Percentiles rank a stretch among this genome's conserved stretches.
Conservation (phyloP, 73 alveolate genomes). For the Paramecium primaurelia region DNA sequence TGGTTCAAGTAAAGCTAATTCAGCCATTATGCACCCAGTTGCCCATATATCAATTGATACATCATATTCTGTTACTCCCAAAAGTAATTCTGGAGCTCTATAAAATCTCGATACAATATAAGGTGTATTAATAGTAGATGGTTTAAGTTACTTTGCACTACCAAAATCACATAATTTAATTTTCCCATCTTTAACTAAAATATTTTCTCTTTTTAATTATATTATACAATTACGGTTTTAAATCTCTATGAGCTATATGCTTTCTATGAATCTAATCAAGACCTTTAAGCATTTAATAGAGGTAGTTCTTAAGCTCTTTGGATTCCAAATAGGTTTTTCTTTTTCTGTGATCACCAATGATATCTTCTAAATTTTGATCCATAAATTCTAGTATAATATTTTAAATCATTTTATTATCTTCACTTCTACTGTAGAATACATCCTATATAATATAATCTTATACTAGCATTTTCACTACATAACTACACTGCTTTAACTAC, state of each 20-base stretch:
- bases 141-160: constrained; percentile 68
- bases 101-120: constrained; percentile 77
- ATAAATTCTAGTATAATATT: constrained; percentile 90
- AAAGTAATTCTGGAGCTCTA: constrained; percentile 89
- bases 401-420: constrained; percentile 86
- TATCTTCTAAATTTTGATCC: constrained; percentile 79
- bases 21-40: constrained; percentile 80
- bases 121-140: constrained; percentile 64
- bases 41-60: constrained; percentile 83
- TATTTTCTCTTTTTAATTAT: constrained; percentile 29
- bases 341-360: constrained; percentile 66
- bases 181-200: constrained; percentile 54
- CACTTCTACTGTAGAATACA: constrained; percentile 82
- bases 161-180: constrained; percentile 90
- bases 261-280: constrained; percentile 43
- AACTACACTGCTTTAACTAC: constrained; percentile 75
- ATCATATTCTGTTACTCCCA: constrained; percentile 70
- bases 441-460: constrained; percentile 26
- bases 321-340: constrained; percentile 46
- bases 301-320: not conserved
- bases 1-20: constrained; percentile 69
- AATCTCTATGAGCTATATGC: constrained; percentile 51
- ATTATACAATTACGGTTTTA: constrained; percentile 34
- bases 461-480: constrained; percentile 80
- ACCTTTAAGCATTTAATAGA: constrained; percentile 49